Evolutionary conservation across 768 basidiomycete genomes (phyloP).

Genomic region (Suillus bovinus): DNA sequence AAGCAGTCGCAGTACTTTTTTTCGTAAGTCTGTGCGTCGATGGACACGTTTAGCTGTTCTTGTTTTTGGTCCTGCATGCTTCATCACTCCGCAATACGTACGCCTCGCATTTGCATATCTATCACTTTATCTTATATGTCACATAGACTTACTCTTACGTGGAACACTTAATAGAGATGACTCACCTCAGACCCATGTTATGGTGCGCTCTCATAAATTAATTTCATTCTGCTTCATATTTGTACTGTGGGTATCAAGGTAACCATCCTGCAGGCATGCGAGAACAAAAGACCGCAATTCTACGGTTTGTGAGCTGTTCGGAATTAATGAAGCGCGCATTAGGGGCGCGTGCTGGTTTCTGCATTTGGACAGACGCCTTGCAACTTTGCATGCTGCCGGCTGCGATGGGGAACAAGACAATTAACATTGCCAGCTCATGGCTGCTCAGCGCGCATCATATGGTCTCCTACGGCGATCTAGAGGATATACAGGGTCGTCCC

Average conservation of each 20-base stretch:
- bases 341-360: neutral
- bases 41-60: neutral
- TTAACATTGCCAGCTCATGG: neutral
- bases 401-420: neutral
- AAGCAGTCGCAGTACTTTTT: slow-evolving; percentile 90
- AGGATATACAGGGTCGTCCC: neutral
- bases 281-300: neutral
- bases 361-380: slow-evolving; percentile 2
- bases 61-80: neutral
- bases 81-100: neutral
- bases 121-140: slow-evolving; percentile 1
- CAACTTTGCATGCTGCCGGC: neutral
- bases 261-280: neutral
- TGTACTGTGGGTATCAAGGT: neutral
- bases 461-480: neutral
- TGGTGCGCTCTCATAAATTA: no score
- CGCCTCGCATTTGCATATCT: neutral
- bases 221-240: neutral
- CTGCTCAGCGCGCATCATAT: neutral
- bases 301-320: neutral
- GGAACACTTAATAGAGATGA: neutral
- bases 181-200: neutral
- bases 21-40: slow-evolving; percentile 50
- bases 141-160: slow-evolving; percentile 2
- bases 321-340: neutral